Evolutionary conservation across 2,329 filamentous ascomycete species (phyloP).

Genomic region (Leptographium radiaticola): DNA sequence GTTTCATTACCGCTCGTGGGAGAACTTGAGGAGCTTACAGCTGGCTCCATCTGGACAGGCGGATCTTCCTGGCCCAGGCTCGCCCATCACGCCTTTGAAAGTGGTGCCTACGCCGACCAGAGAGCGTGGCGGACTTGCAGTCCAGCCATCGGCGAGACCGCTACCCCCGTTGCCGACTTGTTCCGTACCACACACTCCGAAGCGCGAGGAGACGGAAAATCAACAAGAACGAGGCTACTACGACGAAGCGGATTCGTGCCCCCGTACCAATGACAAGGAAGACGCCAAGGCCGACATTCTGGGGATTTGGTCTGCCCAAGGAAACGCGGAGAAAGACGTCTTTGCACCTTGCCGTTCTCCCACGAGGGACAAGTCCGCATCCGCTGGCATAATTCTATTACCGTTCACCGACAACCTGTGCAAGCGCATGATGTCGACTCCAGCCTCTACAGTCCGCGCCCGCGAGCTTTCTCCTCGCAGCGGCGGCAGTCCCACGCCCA

Average conservation of each 20-base stretch:
- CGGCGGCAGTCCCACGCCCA: not conserved
- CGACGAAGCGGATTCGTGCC: too few relatives aligned
- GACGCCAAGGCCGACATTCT: too few relatives aligned
- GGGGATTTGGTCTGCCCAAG: too few relatives aligned
- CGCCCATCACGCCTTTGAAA: not conserved
- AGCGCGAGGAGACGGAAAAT: not conserved
- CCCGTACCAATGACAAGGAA: not conserved
- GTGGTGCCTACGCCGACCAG: not conserved
- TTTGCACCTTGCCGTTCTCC: not conserved
- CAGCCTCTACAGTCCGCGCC: not conserved
- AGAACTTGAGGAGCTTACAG: slow-evolving; percentile 32
- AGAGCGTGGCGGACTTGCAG: not conserved
- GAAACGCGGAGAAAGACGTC: not conserved
- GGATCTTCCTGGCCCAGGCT: not conserved
- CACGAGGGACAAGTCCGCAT: not conserved
- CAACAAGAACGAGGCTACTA: not conserved
- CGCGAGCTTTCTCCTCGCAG: not conserved
- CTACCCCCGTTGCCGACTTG: not conserved
- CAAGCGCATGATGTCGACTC: slow-evolving; percentile 5
- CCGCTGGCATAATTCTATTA: not conserved
- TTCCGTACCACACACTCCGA: not conserved
- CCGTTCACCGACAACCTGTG: slow-evolving; percentile 10
- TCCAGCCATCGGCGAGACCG: not conserved
- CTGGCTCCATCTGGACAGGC: slow-evolving; percentile 24
- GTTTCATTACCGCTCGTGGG: slow-evolving; percentile 43